phyloP scores from a whole-genome alignment of 2,329 filamentous ascomycete genomes.

The Botrytis porri region DNA sequence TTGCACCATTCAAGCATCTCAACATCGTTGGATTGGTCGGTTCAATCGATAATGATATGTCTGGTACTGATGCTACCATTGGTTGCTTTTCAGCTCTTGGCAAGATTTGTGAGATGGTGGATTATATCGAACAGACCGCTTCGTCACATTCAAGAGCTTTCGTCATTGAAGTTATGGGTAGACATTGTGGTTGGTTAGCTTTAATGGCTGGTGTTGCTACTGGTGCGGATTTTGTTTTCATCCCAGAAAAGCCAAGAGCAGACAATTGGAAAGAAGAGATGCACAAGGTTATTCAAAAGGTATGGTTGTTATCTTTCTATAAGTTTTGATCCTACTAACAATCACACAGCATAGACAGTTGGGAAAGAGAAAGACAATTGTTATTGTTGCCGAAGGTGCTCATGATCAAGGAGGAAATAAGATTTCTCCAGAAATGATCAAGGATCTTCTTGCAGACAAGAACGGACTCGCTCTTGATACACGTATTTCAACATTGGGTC shows the following conservation, averaged over 20 bases:
- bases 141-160: slow-evolving; percentile 94
- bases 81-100: slow-evolving; percentile 92
- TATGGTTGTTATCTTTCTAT: slow-evolving; percentile 38
- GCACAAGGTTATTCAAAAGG: slow-evolving; percentile 72
- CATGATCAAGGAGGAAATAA: slow-evolving; percentile 80
- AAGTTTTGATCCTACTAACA: slow-evolving; percentile 17
- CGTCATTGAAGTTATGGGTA: slow-evolving; percentile 97
- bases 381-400: slow-evolving; percentile 95
- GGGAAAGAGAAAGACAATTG: slow-evolving; percentile 96
- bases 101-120: slow-evolving; percentile 91
- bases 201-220: slow-evolving; percentile 94
- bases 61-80: slow-evolving; percentile 94
- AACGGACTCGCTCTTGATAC: slow-evolving; percentile 81
- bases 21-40: slow-evolving; percentile 97
- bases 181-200: slow-evolving; percentile 96
- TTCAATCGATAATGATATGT: slow-evolving; percentile 98
- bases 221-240: slow-evolving; percentile 94
- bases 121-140: slow-evolving; percentile 94
- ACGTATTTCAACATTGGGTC: slow-evolving; percentile 88
- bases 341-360: slow-evolving; percentile 68
- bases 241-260: slow-evolving; percentile 86
- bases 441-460: slow-evolving; percentile 78
- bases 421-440: slow-evolving; percentile 78
- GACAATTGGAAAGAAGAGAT: slow-evolving; percentile 89
- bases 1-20: slow-evolving; percentile 75